Evolutionary conservation across 306 rosid genomes (phyloP).

Genomic region (Castanea crenata): DNA sequence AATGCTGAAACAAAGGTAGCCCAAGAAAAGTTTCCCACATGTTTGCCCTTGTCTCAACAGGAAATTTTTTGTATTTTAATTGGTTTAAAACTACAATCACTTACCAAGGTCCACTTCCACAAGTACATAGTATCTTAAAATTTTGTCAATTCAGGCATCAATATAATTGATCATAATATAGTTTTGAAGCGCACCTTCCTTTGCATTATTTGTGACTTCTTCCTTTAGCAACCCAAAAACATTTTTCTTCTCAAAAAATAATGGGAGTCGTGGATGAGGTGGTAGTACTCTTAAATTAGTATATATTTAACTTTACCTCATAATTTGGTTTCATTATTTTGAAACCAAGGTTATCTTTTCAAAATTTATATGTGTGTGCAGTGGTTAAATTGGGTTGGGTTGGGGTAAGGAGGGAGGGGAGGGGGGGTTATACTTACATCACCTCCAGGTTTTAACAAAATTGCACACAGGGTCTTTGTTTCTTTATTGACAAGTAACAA

Average conservation of each 20-base stretch:
- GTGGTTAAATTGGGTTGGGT: no score
- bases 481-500: neutral
- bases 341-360: neutral
- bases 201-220: neutral
- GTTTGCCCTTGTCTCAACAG: neutral
- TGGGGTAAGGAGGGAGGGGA: no score
- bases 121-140: neutral
- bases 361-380: neutral
- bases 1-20: neutral
- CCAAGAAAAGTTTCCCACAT: neutral
- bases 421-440: neutral
- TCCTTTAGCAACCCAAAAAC: neutral
- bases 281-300: neutral
- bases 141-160: neutral
- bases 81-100: neutral
- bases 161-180: neutral
- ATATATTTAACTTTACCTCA: neutral
- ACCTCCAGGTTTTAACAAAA: neutral
- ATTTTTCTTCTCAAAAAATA: neutral
- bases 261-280: neutral
- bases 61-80: neutral
- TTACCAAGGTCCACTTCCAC: neutral
- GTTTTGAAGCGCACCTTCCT: neutral
- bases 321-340: neutral
- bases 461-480: neutral